Percentiles rank a stretch among this genome's conserved stretches.
Evolutionary conservation across 176 grass and related monocot genomes (phyloP).

Genomic region (Typha latifolia): DNA sequence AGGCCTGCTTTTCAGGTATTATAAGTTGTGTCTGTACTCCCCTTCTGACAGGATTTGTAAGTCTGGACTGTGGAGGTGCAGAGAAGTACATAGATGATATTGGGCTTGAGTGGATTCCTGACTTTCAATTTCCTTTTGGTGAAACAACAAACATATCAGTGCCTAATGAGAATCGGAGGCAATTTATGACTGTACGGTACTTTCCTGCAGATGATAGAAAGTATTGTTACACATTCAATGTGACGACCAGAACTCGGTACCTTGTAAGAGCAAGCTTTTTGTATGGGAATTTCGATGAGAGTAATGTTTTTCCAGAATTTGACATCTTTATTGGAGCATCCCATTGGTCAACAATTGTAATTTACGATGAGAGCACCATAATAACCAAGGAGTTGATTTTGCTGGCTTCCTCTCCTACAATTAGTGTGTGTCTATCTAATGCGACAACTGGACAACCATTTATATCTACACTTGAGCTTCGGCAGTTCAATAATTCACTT

Average conservation of each 20-base stretch:
- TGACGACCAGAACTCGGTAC: slow-evolving; percentile 43
- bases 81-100: slow-evolving; percentile 47
- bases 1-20: too few relatives aligned
- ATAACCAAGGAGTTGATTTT: slow-evolving; percentile 44
- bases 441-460: slow-evolving; percentile 54
- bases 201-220: slow-evolving; percentile 47
- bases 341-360: slow-evolving; percentile 59
- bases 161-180: slow-evolving; percentile 28
- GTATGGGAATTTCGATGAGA: slow-evolving; percentile 63
- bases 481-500: slow-evolving; percentile 58
- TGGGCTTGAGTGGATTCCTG: slow-evolving; percentile 51
- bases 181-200: slow-evolving; percentile 41
- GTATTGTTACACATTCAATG: slow-evolving; percentile 57
- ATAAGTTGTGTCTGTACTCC: too few relatives aligned
- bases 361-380: slow-evolving; percentile 42
- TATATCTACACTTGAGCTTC: slow-evolving; percentile 69
- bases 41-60: slow-evolving; percentile 43
- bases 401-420: slow-evolving; percentile 18
- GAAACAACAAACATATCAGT: slow-evolving; percentile 26
- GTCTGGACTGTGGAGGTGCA: slow-evolving; percentile 56
- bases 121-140: slow-evolving; percentile 28
- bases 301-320: slow-evolving; percentile 73
- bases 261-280: slow-evolving; percentile 58
- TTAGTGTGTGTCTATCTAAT: slow-evolving; percentile 58
- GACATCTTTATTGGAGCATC: slow-evolving; percentile 59